A percentile compares a stretch with the other conserved stretches of the same genome.
Conservation (phyloP, 306 rosid species). For the Dalbergia oliveri region DNA sequence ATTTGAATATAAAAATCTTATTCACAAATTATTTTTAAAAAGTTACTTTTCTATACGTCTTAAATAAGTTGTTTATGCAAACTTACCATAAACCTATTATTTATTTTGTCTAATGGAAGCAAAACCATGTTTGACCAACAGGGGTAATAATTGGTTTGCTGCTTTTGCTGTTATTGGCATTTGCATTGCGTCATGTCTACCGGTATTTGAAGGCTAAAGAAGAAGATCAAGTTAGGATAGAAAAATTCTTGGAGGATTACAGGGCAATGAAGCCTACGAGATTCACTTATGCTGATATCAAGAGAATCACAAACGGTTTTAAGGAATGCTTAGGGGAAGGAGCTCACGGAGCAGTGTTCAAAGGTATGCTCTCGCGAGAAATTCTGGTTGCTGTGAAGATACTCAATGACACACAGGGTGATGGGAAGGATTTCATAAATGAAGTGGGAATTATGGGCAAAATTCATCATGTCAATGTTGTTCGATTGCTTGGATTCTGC, state of each 20-base stretch:
- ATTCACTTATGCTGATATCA: constrained; percentile 50
- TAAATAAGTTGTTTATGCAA: too few species aligned
- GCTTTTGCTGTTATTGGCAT: not conserved
- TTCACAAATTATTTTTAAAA: too few species aligned
- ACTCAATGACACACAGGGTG: constrained; percentile 28
- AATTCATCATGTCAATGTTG: constrained; percentile 55
- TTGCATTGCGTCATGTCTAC: not conserved
- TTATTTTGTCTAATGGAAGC: not conserved
- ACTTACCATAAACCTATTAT: not conserved
- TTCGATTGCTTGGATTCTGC: constrained; percentile 50
- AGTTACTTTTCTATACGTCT: too few species aligned
- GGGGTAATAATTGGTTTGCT: constrained; percentile 1
- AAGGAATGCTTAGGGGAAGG: constrained; percentile 48
- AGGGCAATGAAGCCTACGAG: constrained; percentile 50
- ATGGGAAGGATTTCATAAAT: constrained; percentile 58
- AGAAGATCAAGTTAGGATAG: constrained; percentile 46
- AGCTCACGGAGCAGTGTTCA: constrained; percentile 46
- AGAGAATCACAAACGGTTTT: constrained; percentile 51
- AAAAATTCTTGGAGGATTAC: constrained; percentile 51
- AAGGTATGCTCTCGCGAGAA: constrained; percentile 44
- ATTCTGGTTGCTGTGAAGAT: constrained; percentile 44
- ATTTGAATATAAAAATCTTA: too few species aligned
- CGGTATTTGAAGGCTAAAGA: not conserved
- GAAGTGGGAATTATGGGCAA: constrained; percentile 52
- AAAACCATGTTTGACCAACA: not conserved